These are phyloP conservation scores for Skeletonema grethae DNA, from an alignment of 108 stramenopile genomes.

Conservation along the genomic window DNA sequence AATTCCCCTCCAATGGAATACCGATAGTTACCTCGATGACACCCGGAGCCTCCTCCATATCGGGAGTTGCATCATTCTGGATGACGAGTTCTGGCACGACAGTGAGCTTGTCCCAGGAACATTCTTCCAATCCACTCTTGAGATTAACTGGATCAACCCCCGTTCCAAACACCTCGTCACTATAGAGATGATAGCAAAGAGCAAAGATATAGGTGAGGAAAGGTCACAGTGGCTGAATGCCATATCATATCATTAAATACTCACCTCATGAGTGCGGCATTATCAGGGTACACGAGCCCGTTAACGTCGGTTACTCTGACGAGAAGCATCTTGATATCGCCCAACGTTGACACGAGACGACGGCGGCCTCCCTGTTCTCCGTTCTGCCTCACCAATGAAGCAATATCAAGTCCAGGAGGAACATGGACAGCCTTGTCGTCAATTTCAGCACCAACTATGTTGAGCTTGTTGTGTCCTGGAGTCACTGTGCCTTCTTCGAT, in stretches of 20 bases:
- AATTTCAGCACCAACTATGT: not conserved
- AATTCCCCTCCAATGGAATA: not conserved
- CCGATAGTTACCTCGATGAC: not conserved
- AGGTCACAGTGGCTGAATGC: not conserved
- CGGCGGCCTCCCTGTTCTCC: not conserved
- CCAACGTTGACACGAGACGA: not conserved
- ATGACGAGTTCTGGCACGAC: not conserved
- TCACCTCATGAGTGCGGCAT: not conserved
- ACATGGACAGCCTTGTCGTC: not conserved
- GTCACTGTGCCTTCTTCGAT: not conserved
- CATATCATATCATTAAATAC: not conserved
- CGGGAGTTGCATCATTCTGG: not conserved
- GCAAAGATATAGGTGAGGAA: not conserved
- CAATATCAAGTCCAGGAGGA: slow-evolving; percentile 1
- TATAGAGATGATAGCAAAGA: not conserved
- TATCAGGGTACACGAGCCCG: not conserved
- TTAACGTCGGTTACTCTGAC: not conserved
- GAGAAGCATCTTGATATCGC: not conserved
- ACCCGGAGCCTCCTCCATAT: not conserved
- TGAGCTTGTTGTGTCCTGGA: not conserved
- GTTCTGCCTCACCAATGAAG: not conserved
- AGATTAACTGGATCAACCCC: not conserved
- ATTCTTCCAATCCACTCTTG: not conserved
- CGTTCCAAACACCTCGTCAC: not conserved
- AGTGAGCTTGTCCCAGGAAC: not conserved